Evolutionary conservation across 2,329 filamentous ascomycete genomes (phyloP).

Genomic region (Colletotrichum sojae): DNA sequence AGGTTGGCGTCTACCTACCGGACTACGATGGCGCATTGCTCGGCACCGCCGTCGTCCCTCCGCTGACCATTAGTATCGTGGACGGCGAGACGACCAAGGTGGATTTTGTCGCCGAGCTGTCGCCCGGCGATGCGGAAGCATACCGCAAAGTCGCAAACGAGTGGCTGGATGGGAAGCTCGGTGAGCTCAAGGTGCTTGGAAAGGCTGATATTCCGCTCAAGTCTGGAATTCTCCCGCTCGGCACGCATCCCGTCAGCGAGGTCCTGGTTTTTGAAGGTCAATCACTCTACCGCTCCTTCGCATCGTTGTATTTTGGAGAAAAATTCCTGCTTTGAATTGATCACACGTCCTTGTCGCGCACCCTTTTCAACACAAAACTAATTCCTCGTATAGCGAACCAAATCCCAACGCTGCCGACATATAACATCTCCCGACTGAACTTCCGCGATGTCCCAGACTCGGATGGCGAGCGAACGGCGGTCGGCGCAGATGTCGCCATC

Average conservation of each 20-base stretch:
- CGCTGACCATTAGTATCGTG: conserved; percentile 80
- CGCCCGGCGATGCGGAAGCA: conserved; percentile 81
- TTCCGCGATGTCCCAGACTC: conserved; percentile 78
- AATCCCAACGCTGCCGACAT: conserved; percentile 83
- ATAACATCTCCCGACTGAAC: conserved; percentile 85
- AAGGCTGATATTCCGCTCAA: conserved; percentile 81
- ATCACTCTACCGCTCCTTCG: conserved; percentile 76
- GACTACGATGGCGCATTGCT: conserved; percentile 84
- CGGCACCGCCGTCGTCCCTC: conserved; percentile 83
- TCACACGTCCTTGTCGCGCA: conserved; percentile 34
- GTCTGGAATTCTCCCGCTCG: conserved; percentile 84
- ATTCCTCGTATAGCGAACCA: conserved; percentile 68
- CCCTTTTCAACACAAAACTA: conserved; percentile 23
- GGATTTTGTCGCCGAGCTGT: conserved; percentile 83
- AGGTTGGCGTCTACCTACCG: conserved; percentile 83
- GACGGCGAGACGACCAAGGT: conserved; percentile 84
- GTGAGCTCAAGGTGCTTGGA: conserved; percentile 78
- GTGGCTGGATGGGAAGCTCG: conserved; percentile 86
- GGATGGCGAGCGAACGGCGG: conserved; percentile 69
- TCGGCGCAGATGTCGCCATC: conserved; percentile 85
- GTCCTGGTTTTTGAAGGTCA: conserved; percentile 87
- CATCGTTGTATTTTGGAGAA: conserved; percentile 73
- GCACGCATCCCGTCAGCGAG: conserved; percentile 82
- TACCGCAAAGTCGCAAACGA: conserved; percentile 87
- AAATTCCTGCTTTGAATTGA: conserved; percentile 58